These are phyloP conservation scores for Ulota crispa DNA, from an alignment of 225 moss, liverwort and hornwort species.

Conservation along the genomic window DNA sequence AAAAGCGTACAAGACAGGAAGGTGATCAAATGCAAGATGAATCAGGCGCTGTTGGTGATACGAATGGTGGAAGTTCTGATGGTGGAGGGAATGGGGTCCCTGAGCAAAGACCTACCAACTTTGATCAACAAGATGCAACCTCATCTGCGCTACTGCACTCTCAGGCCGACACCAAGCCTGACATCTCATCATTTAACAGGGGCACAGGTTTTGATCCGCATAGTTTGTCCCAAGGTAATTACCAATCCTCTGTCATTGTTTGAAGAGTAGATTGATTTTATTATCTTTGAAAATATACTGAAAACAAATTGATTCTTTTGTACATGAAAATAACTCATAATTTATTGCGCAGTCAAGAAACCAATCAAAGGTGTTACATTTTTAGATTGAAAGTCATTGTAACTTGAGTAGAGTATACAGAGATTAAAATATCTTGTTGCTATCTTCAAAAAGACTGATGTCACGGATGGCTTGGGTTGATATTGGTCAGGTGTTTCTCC, in stretches of 20 bases:
- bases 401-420: not conserved
- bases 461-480: conserved; percentile 21
- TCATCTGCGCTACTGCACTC: conserved; percentile 51
- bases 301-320: not conserved
- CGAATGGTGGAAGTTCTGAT: conserved; percentile 57
- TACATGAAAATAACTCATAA: not conserved
- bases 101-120: conserved; percentile 43
- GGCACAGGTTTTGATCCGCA: conserved; percentile 58
- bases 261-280: not conserved
- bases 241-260: not conserved
- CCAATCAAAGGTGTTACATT: not conserved
- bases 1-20: conserved; percentile 76
- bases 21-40: conserved; percentile 82
- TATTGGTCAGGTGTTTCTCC: conserved; percentile 45
- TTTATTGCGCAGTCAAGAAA: not conserved
- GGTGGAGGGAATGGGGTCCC: conserved; percentile 48
- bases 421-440: not conserved
- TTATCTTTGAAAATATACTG: not conserved
- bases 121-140: conserved; percentile 52
- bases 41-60: conserved; percentile 55
- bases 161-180: conserved; percentile 54
- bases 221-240: conserved; percentile 49
- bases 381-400: not conserved
- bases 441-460: conserved; percentile 2
- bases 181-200: conserved; percentile 50